Percentiles rank a stretch among this genome's conserved stretches.
Evolutionary conservation across 2,329 filamentous ascomycete genomes (phyloP).

Genomic region (Colletotrichum cordylinicola): DNA sequence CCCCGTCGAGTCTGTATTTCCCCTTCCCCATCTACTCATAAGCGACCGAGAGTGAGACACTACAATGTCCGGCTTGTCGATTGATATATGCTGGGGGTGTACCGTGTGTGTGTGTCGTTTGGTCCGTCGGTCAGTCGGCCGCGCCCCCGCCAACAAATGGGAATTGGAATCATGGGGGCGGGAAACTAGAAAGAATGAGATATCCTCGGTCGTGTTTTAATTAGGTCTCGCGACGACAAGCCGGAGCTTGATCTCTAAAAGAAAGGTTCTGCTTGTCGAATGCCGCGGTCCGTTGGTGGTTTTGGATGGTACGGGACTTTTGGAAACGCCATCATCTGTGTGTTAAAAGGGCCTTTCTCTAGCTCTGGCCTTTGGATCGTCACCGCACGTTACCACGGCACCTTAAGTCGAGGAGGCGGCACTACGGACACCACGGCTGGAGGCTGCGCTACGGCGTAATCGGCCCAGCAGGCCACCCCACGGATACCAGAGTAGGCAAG

Average conservation of each 20-base stretch:
- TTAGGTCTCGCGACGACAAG: not conserved
- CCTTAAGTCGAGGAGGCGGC: not conserved
- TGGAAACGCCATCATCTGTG: not conserved
- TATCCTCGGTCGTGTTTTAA: not conserved
- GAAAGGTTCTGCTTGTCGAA: not conserved
- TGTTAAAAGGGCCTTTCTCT: not conserved
- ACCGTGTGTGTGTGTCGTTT: not conserved
- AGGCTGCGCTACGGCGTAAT: not conserved
- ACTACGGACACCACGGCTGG: not conserved
- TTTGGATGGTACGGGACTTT: slow-evolving; percentile 11
- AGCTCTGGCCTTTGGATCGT: not conserved
- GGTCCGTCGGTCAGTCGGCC: not conserved
- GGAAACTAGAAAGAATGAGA: not conserved
- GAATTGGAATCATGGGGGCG: not conserved
- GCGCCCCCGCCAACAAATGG: not conserved
- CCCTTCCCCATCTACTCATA: not conserved
- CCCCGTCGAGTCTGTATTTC: not conserved
- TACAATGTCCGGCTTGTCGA: not conserved
- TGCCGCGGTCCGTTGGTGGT: not conserved
- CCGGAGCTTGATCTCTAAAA: not conserved
- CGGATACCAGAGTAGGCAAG: not conserved
- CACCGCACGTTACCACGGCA: not conserved
- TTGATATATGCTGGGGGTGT: not conserved
- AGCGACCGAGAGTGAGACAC: not conserved
- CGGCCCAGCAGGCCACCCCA: not conserved